These are phyloP conservation scores for Mucor irregularis DNA, from an alignment of 371 early-diverging fungal genomes.

Conservation along the genomic window DNA sequence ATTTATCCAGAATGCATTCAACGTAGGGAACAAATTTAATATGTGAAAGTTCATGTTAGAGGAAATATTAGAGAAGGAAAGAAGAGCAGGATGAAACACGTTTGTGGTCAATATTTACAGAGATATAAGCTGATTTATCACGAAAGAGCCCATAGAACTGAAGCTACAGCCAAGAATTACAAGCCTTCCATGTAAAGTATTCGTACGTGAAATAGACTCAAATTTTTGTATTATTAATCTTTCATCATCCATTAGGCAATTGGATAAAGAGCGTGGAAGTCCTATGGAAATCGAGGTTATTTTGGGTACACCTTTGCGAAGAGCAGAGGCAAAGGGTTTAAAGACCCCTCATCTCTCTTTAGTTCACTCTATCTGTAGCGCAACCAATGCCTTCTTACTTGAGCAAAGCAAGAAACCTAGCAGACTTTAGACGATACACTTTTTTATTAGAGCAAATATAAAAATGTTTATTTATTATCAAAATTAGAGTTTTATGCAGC, in stretches of 20 bases:
- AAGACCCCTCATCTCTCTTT: constrained; percentile 46
- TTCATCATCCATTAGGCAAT: constrained; percentile 28
- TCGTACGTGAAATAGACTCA: too few species aligned
- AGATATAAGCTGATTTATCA: too few species aligned
- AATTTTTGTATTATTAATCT: too few species aligned
- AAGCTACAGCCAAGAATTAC: constrained; percentile 49
- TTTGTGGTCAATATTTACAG: too few species aligned
- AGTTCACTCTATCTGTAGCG: constrained; percentile 14
- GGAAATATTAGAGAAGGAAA: too few species aligned
- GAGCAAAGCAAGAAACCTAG: not conserved
- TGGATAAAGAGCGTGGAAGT: constrained; percentile 62
- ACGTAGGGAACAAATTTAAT: too few species aligned
- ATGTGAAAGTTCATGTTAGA: too few species aligned
- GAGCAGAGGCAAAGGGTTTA: constrained; percentile 54
- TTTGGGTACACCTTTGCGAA: constrained; percentile 58
- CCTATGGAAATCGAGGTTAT: constrained; percentile 72
- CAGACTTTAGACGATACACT: too few species aligned
- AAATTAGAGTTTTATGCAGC: not conserved
- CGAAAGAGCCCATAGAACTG: too few species aligned
- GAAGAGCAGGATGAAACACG: too few species aligned
- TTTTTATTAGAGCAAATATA: not conserved
- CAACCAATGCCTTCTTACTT: constrained; percentile 10
- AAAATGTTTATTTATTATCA: not conserved
- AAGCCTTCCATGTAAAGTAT: constrained; percentile 63
- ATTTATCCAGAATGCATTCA: too few species aligned